A percentile compares a stretch with the other conserved stretches of the same genome.
phyloP scores from a whole-genome alignment of 192 early-diverging fungal species.

The Mortierella hygrophila region DNA sequence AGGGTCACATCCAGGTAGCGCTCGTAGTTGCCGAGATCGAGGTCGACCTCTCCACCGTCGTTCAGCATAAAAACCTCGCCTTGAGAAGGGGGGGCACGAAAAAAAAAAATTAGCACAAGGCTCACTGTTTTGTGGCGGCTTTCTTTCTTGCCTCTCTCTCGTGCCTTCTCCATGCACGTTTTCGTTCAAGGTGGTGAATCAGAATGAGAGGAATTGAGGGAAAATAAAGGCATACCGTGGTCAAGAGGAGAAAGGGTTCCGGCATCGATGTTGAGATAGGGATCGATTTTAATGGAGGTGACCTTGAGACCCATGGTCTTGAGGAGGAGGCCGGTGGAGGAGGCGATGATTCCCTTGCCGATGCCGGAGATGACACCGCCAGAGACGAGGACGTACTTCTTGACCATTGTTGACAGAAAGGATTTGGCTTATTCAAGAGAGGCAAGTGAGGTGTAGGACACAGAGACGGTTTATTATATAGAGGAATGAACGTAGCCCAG shows the following conservation, averaged over 20 bases:
- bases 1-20: slow-evolving; percentile 95
- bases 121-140: not conserved
- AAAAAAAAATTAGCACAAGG: not conserved
- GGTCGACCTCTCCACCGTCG: slow-evolving; percentile 99
- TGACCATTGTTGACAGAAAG: slow-evolving; percentile 34
- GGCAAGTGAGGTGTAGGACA: not conserved
- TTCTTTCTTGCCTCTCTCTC: not conserved
- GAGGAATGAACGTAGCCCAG: slow-evolving; percentile 36
- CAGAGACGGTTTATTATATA: slow-evolving; percentile 27
- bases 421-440: not conserved
- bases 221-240: slow-evolving; percentile 78
- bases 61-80: slow-evolving; percentile 99
- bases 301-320: slow-evolving; percentile 94
- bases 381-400: slow-evolving; percentile 96
- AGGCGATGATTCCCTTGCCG: slow-evolving; percentile 99
- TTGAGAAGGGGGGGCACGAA: slow-evolving; percentile 52
- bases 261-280: slow-evolving; percentile 99
- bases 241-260: slow-evolving; percentile 97
- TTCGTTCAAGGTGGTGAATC: not conserved
- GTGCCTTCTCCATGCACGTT: not conserved
- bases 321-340: slow-evolving; percentile 94
- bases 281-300: slow-evolving; percentile 99
- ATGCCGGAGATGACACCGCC: slow-evolving; percentile 99
- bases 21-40: slow-evolving; percentile 99
- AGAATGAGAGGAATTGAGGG: not conserved